A percentile compares a stretch with the other conserved stretches of the same genome.
Conservation (phyloP, 2,329 filamentous ascomycete species). For the Fusarium sublunatum region DNA sequence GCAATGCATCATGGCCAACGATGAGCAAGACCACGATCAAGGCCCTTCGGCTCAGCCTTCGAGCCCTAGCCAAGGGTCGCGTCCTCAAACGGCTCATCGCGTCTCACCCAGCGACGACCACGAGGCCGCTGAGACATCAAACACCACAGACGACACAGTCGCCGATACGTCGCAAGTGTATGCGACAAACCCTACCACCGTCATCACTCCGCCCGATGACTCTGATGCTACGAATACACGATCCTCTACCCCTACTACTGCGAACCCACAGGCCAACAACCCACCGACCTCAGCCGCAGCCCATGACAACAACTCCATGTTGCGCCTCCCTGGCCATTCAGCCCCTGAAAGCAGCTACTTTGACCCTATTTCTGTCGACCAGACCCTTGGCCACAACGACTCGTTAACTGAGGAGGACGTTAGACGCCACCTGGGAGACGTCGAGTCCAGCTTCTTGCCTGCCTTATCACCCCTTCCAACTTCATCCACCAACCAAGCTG, state of each 20-base stretch:
- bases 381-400: constrained; percentile 53
- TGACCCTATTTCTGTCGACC: constrained; percentile 54
- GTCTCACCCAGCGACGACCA: constrained; percentile 33
- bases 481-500: constrained; percentile 52
- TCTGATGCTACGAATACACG: constrained; percentile 29
- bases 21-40: constrained; percentile 44
- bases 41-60: constrained; percentile 33
- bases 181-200: constrained; percentile 20
- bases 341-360: constrained; percentile 57
- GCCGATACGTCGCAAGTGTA: constrained; percentile 23
- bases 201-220: constrained; percentile 28
- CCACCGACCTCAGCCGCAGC: constrained; percentile 21
- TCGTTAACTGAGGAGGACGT: constrained; percentile 65
- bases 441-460: constrained; percentile 74
- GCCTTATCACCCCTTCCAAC: constrained; percentile 66
- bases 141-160: constrained; percentile 28
- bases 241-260: constrained; percentile 4
- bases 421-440: constrained; percentile 68
- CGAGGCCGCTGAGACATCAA: constrained; percentile 33
- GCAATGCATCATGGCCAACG: constrained; percentile 54
- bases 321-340: constrained; percentile 29
- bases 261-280: constrained; percentile 6
- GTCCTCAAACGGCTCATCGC: constrained; percentile 45
- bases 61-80: constrained; percentile 39
- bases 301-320: constrained; percentile 29